Conservation (phyloP, 805 yeast genomes). For the Wickerhamomyces rabaulensis region DNA sequence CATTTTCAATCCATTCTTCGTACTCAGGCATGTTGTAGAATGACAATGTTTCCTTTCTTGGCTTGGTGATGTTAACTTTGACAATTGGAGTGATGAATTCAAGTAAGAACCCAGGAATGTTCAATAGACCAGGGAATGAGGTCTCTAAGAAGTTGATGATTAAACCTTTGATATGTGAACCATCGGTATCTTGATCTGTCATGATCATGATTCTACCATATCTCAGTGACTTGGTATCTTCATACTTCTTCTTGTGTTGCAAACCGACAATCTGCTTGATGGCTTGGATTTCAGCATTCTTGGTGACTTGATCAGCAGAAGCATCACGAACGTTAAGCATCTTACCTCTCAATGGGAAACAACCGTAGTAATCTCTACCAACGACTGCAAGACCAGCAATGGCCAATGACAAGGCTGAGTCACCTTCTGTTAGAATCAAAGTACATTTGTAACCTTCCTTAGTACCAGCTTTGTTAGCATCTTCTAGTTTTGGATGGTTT, state of each 20-base stretch:
- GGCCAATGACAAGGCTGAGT: slow-evolving; percentile 89
- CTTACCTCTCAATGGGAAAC: slow-evolving; percentile 94
- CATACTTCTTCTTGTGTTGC: slow-evolving; percentile 85
- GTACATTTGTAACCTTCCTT: slow-evolving; percentile 90
- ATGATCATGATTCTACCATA: slow-evolving; percentile 97
- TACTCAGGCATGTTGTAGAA: slow-evolving; percentile 96
- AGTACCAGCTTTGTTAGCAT: slow-evolving; percentile 96
- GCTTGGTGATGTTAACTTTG: slow-evolving; percentile 73
- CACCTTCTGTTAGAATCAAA: slow-evolving; percentile 92
- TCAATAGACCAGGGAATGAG: slow-evolving; percentile 88
- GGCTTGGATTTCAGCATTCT: slow-evolving; percentile 92
- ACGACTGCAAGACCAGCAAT: slow-evolving; percentile 92
- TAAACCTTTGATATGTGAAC: slow-evolving; percentile 94
- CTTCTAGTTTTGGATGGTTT: slow-evolving; percentile 84
- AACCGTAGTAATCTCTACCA: slow-evolving; percentile 92
- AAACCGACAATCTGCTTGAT: slow-evolving; percentile 92
- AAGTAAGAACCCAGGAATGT: slow-evolving; percentile 84
- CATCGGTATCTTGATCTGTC: slow-evolving; percentile 99
- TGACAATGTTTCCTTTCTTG: slow-evolving; percentile 54
- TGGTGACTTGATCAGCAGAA: slow-evolving; percentile 87
- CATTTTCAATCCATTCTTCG: slow-evolving; percentile 86
- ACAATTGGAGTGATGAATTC: slow-evolving; percentile 97
- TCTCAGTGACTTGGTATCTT: slow-evolving; percentile 67
- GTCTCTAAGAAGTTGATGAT: slow-evolving; percentile 89
- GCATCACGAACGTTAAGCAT: slow-evolving; percentile 95